Conservation (phyloP, 1,284 basidiomycete species). For the Schizophyllum commune region DNA sequence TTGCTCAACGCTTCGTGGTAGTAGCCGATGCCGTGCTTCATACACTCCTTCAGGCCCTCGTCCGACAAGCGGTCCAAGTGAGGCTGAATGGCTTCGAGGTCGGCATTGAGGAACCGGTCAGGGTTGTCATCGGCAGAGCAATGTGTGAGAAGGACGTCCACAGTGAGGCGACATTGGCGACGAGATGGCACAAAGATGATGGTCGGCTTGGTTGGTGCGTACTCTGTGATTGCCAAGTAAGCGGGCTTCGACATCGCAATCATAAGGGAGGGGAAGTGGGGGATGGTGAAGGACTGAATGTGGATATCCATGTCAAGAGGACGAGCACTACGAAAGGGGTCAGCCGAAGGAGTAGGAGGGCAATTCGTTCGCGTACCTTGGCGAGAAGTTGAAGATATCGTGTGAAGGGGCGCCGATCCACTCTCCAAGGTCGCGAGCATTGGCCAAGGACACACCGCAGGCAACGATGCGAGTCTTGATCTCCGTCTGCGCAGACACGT, state of each 20-base stretch:
- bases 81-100: slow-evolving; percentile 74
- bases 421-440: slow-evolving; percentile 92
- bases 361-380: slow-evolving; percentile 43
- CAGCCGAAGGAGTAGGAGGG: slow-evolving; percentile 11
- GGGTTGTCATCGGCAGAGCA: slow-evolving; percentile 84
- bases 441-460: slow-evolving; percentile 92
- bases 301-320: slow-evolving; percentile 97
- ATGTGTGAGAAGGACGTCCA: slow-evolving; percentile 87
- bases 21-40: slow-evolving; percentile 90
- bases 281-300: slow-evolving; percentile 90
- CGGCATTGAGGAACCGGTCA: slow-evolving; percentile 88
- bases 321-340: slow-evolving; percentile 57
- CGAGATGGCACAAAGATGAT: slow-evolving; percentile 92
- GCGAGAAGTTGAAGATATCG: slow-evolving; percentile 97
- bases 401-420: slow-evolving; percentile 95
- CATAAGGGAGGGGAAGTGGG: slow-evolving; percentile 98
- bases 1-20: slow-evolving; percentile 92
- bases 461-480: slow-evolving; percentile 90
- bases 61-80: slow-evolving; percentile 87
- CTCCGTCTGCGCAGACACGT: slow-evolving; percentile 93
- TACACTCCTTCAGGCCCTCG: slow-evolving; percentile 68
- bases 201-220: slow-evolving; percentile 81
- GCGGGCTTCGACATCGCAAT: slow-evolving; percentile 99
- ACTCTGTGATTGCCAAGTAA: slow-evolving; percentile 89
- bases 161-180: slow-evolving; percentile 89